Evolutionary conservation across 108 stramenopile species (phyloP).

Genomic region (Skeletonema potamos): DNA sequence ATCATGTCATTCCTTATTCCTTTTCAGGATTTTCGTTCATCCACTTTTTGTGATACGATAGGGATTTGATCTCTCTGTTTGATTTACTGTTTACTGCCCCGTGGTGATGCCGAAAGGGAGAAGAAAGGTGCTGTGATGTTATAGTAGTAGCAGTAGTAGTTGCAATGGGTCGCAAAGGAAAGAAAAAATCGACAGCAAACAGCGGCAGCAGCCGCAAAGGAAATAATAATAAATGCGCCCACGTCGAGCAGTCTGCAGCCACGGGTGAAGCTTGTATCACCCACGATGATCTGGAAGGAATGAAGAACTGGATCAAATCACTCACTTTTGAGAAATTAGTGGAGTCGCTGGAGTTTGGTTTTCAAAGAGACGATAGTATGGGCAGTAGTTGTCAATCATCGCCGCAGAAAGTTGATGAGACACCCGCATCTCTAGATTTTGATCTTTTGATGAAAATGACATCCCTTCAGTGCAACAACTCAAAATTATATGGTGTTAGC

Average conservation of each 20-base stretch:
- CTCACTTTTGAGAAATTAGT: constrained; percentile 23
- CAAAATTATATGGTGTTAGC: not conserved
- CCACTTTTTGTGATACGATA: too few relatives aligned
- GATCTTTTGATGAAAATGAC: constrained; percentile 26
- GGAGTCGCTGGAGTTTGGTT: constrained; percentile 24
- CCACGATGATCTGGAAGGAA: constrained; percentile 11
- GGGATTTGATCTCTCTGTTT: too few relatives aligned
- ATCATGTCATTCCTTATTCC: too few relatives aligned
- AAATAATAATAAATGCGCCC: not conserved
- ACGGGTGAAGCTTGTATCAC: constrained; percentile 1
- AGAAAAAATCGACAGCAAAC: not conserved
- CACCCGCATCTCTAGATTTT: constrained; percentile 12
- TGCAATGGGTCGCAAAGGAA: not conserved
- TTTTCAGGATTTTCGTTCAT: too few relatives aligned
- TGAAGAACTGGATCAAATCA: constrained; percentile 27
- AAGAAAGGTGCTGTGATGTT: not conserved
- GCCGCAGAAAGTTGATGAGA: not conserved
- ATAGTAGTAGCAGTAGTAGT: not conserved
- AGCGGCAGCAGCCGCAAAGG: not conserved
- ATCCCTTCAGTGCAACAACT: constrained; percentile 7
- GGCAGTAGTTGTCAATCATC: not conserved
- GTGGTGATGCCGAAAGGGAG: too few relatives aligned
- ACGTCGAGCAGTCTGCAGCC: not conserved
- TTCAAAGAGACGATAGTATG: constrained; percentile 9
- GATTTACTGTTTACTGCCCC: not conserved